phyloP scores from a whole-genome alignment of 2,329 filamentous ascomycete species.

The Claviceps humidiphila region DNA sequence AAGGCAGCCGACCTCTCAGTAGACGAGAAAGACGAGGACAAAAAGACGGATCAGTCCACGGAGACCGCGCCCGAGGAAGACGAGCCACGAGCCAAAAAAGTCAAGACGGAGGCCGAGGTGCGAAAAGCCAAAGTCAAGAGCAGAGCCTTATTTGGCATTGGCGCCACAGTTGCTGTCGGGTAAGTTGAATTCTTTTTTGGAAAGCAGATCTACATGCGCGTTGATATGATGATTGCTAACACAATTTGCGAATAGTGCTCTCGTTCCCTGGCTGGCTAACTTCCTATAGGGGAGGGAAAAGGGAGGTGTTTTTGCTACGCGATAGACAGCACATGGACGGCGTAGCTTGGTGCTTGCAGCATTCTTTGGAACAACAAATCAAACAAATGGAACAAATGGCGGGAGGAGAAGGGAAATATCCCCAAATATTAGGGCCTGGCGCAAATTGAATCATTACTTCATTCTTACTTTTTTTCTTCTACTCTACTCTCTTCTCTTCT shows the following conservation, averaged over 20 bases:
- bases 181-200: constrained; percentile 38
- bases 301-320: not conserved
- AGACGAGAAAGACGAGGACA: constrained; percentile 40
- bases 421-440: not conserved
- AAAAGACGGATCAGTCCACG: constrained; percentile 22
- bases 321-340: not conserved
- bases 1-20: constrained; percentile 60
- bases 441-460: not conserved
- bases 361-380: not conserved
- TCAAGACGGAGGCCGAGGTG: constrained; percentile 67
- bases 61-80: constrained; percentile 24
- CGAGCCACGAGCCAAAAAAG: constrained; percentile 54
- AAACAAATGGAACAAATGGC: not conserved
- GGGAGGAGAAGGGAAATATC: not conserved
- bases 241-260: constrained; percentile 19
- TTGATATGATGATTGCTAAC: constrained; percentile 6
- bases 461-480: not conserved
- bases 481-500: not conserved
- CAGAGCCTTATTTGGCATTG: constrained; percentile 73
- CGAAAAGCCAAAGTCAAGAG: constrained; percentile 78
- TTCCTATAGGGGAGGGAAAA: constrained; percentile 25
- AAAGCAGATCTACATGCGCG: too few species aligned
- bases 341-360: not conserved
- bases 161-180: constrained; percentile 80
- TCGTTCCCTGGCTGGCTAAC: constrained; percentile 39